Evolutionary conservation across 805 yeast species (phyloP).

Genomic region (Kregervanrija delftensis): DNA sequence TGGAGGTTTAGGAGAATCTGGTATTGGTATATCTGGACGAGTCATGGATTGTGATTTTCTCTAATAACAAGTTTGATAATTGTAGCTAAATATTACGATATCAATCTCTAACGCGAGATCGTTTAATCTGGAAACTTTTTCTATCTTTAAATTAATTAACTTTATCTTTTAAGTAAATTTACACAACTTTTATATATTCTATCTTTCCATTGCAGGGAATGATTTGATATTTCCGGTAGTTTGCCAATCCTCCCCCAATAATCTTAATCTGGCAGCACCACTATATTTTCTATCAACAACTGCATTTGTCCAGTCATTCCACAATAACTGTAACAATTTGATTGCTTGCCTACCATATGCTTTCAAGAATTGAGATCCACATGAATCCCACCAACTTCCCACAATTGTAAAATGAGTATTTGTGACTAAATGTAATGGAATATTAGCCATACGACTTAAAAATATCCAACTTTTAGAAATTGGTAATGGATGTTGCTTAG

Average conservation of each 20-base stretch:
- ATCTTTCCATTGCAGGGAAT: conserved; percentile 33
- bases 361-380: conserved; percentile 47
- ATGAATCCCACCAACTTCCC: conserved; percentile 90
- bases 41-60: conserved; percentile 18
- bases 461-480: conserved; percentile 58
- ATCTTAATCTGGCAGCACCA: conserved; percentile 70
- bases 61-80: background rate
- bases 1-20: conserved; percentile 36
- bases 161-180: background rate
- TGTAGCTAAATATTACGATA: background rate
- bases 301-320: conserved; percentile 45
- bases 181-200: background rate
- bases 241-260: conserved; percentile 77
- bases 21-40: conserved; percentile 34
- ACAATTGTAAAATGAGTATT: conserved; percentile 67
- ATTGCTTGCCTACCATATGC: conserved; percentile 64
- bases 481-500: conserved; percentile 46
- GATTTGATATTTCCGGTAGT: conserved; percentile 38
- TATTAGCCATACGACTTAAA: conserved; percentile 65
- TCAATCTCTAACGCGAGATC: background rate
- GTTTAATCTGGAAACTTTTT: background rate
- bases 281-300: conserved; percentile 51
- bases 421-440: conserved; percentile 39
- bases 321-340: conserved; percentile 48
- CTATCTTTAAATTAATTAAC: background rate